Evolutionary conservation across 2,329 filamentous ascomycete species (phyloP).

Genomic region (Tolypocladium endophyticum): DNA sequence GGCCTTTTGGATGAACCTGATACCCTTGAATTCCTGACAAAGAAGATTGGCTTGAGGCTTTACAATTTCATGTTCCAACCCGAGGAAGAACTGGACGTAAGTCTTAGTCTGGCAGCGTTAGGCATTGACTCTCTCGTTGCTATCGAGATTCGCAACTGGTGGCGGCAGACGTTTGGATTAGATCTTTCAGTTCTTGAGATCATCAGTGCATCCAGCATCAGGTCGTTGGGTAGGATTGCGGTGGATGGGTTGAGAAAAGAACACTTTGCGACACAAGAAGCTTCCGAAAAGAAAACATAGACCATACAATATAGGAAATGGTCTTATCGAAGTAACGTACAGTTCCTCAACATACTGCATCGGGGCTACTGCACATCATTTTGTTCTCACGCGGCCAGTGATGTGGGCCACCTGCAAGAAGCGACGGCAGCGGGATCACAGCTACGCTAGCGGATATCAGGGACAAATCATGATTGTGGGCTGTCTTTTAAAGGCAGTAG

Average conservation of each 20-base stretch:
- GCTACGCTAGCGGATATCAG: too few species aligned
- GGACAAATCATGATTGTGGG: too few species aligned
- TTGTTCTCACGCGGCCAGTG: too few species aligned
- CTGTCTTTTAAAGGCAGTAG: too few species aligned
- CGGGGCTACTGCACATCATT: too few species aligned
- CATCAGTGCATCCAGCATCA: background rate
- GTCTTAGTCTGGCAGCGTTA: constrained; percentile 4
- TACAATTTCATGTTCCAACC: constrained; percentile 5
- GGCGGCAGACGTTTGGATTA: constrained; percentile 6
- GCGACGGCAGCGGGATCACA: too few species aligned
- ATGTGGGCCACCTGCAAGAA: too few species aligned
- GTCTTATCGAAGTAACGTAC: too few species aligned
- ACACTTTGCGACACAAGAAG: background rate
- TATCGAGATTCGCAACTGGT: constrained; percentile 11
- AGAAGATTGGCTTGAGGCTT: constrained; percentile 4
- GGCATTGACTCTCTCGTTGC: constrained; percentile 10
- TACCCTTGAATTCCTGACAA: background rate
- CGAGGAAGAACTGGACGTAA: constrained; percentile 3
- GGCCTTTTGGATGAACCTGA: background rate
- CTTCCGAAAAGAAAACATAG: background rate
- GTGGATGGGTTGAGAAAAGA: background rate
- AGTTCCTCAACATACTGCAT: too few species aligned
- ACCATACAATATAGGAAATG: background rate
- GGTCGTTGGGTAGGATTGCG: background rate
- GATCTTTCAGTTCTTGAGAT: constrained; percentile 4